These are phyloP conservation scores for Arthrobotrys pseudoclavata DNA, from an alignment of 2,329 filamentous ascomycete genomes.

Conservation along the genomic window DNA sequence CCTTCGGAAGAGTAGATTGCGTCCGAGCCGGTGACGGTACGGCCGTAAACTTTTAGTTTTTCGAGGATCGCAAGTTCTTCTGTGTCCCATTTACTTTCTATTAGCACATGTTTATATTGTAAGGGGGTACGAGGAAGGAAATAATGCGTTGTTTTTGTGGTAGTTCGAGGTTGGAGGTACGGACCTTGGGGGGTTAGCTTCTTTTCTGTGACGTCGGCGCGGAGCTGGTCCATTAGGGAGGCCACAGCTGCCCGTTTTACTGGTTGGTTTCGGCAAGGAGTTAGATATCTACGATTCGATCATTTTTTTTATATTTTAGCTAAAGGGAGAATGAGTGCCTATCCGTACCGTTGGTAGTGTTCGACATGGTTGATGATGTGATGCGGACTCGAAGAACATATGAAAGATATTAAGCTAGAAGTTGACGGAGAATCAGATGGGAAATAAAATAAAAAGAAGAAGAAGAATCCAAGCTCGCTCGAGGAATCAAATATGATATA, in stretches of 20 bases:
- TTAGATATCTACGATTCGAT: background rate
- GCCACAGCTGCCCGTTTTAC: slow-evolving; percentile 41
- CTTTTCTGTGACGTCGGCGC: slow-evolving; percentile 24
- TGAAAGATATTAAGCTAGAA: background rate
- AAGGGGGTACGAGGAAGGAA: background rate
- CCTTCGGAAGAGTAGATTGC: slow-evolving; percentile 86
- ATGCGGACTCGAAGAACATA: too few species aligned
- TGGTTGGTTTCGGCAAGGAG: background rate
- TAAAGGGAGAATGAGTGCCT: background rate
- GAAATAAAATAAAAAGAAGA: background rate
- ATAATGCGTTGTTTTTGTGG: slow-evolving; percentile 45
- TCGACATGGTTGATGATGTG: slow-evolving; percentile 29
- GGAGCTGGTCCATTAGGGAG: slow-evolving; percentile 46
- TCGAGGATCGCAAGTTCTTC: slow-evolving; percentile 69
- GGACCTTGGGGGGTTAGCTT: slow-evolving; percentile 46
- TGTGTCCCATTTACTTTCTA: background rate
- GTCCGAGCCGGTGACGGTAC: slow-evolving; percentile 78
- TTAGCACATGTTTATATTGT: background rate
- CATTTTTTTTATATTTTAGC: background rate
- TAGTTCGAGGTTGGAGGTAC: slow-evolving; percentile 7
- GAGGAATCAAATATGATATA: background rate
- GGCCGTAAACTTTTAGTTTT: slow-evolving; percentile 82
- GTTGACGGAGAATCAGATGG: background rate
- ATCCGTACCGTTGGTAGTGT: slow-evolving; percentile 48
- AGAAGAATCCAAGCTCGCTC: background rate